These are phyloP conservation scores for Cercospora sp. DNA, from an alignment of 2,329 filamentous ascomycete species.

Conservation along the genomic window DNA sequence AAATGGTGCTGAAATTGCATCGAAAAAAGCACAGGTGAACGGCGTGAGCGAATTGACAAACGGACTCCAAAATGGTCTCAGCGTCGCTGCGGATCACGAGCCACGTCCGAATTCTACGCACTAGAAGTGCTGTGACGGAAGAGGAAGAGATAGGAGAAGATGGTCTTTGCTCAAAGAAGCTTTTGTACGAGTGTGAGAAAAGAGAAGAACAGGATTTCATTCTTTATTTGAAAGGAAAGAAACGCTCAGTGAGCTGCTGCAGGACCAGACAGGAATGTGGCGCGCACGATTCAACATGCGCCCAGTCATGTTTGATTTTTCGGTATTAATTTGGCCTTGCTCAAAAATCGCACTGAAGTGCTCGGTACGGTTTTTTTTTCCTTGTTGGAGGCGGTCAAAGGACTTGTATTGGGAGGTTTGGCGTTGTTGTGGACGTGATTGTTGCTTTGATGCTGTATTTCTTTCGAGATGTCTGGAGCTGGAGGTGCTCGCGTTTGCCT, in stretches of 20 bases:
- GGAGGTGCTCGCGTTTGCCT: conserved; percentile 21
- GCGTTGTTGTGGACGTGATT: neutral
- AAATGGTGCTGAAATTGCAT: conserved; percentile 9
- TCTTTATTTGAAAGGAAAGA: neutral
- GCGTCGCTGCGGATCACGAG: conserved; percentile 2
- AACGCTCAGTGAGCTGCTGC: neutral
- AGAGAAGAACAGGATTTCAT: neutral
- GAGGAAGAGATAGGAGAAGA: neutral
- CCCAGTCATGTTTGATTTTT: conserved; percentile 14
- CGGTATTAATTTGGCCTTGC: too few relatives aligned
- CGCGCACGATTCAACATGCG: conserved; percentile 17
- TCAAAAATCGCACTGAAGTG: neutral
- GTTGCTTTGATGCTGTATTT: neutral
- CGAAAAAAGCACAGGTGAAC: conserved; percentile 1
- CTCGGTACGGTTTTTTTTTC: neutral
- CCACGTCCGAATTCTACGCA: conserved; percentile 5
- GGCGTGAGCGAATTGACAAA: conserved; percentile 12
- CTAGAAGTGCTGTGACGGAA: neutral
- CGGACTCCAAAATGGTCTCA: conserved; percentile 4
- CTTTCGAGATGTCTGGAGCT: conserved; percentile 11
- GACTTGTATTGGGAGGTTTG: neutral
- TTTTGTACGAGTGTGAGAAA: neutral
- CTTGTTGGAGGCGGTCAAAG: neutral
- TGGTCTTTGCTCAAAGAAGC: neutral
- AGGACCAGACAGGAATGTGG: neutral